Percentiles rank a stretch among this genome's conserved stretches.
These are phyloP conservation scores for Dimocarpus longan DNA, from an alignment of 345 rosid genomes.

Conservation along the genomic window DNA sequence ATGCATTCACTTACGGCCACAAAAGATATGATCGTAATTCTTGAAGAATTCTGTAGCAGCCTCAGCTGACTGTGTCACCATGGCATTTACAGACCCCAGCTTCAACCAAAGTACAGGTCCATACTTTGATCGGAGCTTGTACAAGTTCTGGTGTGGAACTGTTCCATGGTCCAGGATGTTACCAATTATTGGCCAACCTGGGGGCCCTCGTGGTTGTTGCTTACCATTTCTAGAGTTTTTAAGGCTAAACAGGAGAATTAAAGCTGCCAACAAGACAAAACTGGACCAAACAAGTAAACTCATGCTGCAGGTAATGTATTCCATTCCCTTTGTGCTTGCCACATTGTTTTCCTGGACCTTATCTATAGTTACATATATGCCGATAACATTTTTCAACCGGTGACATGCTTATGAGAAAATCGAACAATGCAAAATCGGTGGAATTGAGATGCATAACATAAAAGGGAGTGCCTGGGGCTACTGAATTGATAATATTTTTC, in stretches of 20 bases:
- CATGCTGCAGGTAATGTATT: neutral
- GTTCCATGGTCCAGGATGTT: constrained; percentile 30
- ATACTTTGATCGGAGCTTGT: constrained; percentile 11
- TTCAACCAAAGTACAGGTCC: constrained; percentile 20
- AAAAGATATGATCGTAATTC: constrained; percentile 19
- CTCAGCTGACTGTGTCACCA: constrained; percentile 31
- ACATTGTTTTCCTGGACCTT: neutral
- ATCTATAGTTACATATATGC: neutral
- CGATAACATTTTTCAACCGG: too few species aligned
- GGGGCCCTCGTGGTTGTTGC: constrained; percentile 26
- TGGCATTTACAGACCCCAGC: constrained; percentile 19
- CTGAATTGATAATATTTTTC: too few species aligned
- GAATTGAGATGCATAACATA: too few species aligned
- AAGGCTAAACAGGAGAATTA: neutral
- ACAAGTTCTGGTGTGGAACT: constrained; percentile 23
- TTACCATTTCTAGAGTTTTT: neutral
- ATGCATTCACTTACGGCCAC: constrained; percentile 10
- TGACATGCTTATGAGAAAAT: too few species aligned
- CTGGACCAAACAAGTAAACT: neutral
- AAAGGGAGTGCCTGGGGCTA: too few species aligned
- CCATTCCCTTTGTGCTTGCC: neutral
- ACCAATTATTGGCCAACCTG: constrained; percentile 26
- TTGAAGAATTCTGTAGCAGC: constrained; percentile 29
- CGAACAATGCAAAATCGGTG: too few species aligned
- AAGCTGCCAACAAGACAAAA: neutral